Evolutionary conservation across 2,329 filamentous ascomycete genomes (phyloP).

Genomic region (Daldinia sp.): DNA sequence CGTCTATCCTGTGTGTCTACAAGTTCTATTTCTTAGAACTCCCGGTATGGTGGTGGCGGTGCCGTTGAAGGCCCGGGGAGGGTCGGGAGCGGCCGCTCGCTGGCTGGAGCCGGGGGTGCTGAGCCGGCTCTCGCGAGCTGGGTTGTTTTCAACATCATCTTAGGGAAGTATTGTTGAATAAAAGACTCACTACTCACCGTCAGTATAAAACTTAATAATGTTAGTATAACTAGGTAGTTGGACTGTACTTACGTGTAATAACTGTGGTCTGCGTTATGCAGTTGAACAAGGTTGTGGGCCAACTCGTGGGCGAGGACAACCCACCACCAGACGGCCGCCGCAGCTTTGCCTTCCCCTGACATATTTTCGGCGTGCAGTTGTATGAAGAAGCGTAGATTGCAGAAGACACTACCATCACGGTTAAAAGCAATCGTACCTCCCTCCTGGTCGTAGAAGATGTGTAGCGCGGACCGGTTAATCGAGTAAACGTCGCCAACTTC

Average conservation of each 20-base stretch:
- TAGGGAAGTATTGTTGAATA: conserved; percentile 80
- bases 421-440: conserved; percentile 95
- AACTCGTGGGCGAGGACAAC: conserved; percentile 96
- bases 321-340: conserved; percentile 90
- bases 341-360: conserved; percentile 64
- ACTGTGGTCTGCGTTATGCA: conserved; percentile 83
- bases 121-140: conserved; percentile 26
- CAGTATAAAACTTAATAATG: conserved; percentile 36
- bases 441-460: conserved; percentile 86
- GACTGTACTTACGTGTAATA: conserved; percentile 77
- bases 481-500: conserved; percentile 80
- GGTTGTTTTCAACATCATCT: conserved; percentile 70
- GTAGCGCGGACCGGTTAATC: conserved; percentile 75
- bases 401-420: conserved; percentile 86
- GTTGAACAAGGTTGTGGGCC: conserved; percentile 88
- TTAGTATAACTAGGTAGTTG: not conserved
- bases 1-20: conserved; percentile 1
- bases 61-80: not conserved
- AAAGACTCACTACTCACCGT: conserved; percentile 72
- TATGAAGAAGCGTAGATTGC: conserved; percentile 89
- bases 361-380: conserved; percentile 76
- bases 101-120: not conserved
- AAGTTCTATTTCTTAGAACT: conserved; percentile 24
- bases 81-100: conserved; percentile 17
- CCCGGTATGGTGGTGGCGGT: conserved; percentile 29